Base-by-base conservation (phyloP, 495 filamentous ascomycete species). In the Penicillium samsonianum region DNA sequence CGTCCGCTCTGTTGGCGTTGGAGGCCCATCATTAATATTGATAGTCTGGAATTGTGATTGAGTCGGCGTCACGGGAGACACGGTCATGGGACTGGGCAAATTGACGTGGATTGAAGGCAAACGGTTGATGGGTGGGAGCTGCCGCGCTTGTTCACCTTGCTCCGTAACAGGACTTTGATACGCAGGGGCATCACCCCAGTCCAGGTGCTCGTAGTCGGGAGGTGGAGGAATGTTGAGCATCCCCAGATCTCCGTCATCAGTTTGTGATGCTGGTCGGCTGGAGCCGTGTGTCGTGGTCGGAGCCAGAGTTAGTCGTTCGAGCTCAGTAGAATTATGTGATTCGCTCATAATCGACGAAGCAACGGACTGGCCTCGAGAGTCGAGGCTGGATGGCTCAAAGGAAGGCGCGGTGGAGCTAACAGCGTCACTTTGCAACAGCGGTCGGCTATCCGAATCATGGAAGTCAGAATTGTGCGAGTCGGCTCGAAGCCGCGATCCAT, bases 401-500 rank as follows among this genome's bases (percentile, higher is more conserved):
- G 67, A 69, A 0, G 72, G 63, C 22, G 65, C 66, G 5, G 67
- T 67, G 12, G 62, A 64, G 30, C 68, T 64, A 28, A 61, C 82
- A 4, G 86, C 86, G 9, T 88, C 84, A 57, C 89, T 84, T 20
- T 83, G 84, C 5, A 96, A 77, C 3, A 96, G 78, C 3, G 90
- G 90, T 14, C 84, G 74, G 14, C 84, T 75, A 65, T 96, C 90
- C 37, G 87, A 90, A 58, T 93, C 91, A 22, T 79, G 78, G 44
- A 89, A 92, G 61, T 87, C 87, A 16, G 90, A 90, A 57, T 93
- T 90, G 23, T 79, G 78, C 46, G 90, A 93, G 61, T 87, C 87
- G 17, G 90, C 90, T 40, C 94, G 85, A 52, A 98, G 71, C 14
- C 94, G 83, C 0, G 90, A 90, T 19, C 94, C 94, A 65, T 98